A percentile compares a stretch with the other conserved stretches of the same genome.
phyloP scores from a whole-genome alignment of 768 basidiomycete genomes.

The Boletus sensibilis region DNA sequence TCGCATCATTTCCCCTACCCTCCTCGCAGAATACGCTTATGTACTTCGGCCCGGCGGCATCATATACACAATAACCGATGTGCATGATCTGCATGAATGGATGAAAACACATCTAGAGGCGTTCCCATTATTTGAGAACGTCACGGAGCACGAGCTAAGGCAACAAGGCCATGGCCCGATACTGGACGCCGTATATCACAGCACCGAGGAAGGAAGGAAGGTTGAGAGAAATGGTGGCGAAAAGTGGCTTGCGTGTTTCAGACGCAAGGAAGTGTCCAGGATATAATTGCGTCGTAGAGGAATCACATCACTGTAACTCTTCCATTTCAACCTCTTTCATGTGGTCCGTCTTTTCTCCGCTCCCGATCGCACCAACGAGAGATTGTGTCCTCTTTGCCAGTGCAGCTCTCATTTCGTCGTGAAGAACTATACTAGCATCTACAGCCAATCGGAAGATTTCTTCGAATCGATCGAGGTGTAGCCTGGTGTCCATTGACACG shows the following conservation, averaged over 20 bases:
- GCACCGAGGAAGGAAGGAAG: slow-evolving; percentile 97
- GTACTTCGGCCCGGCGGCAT: slow-evolving; percentile 91
- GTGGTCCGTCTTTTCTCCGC: slow-evolving; percentile 36
- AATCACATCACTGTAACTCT: slow-evolving; percentile 32
- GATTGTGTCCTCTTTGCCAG: slow-evolving; percentile 60
- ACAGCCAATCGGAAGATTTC: slow-evolving; percentile 80
- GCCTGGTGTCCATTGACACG: slow-evolving; percentile 90
- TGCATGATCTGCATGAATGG: slow-evolving; percentile 91
- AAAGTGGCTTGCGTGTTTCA: slow-evolving; percentile 92
- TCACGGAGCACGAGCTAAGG: slow-evolving; percentile 76
- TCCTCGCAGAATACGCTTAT: slow-evolving; percentile 96
- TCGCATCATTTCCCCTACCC: slow-evolving; percentile 95
- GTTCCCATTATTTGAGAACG: slow-evolving; percentile 83
- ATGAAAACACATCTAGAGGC: slow-evolving; percentile 86
- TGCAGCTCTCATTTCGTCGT: slow-evolving; percentile 78
- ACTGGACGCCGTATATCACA: slow-evolving; percentile 76
- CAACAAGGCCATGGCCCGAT: slow-evolving; percentile 72
- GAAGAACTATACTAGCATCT: slow-evolving; percentile 74
- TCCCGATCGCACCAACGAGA: slow-evolving; percentile 63
- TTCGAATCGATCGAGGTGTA: slow-evolving; percentile 90
- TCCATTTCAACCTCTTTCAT: slow-evolving; percentile 39
- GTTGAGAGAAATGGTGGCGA: slow-evolving; percentile 88
- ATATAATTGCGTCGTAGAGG: slow-evolving; percentile 5
- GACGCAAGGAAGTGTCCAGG: slow-evolving; percentile 45
- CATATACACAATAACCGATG: slow-evolving; percentile 97